Conservation (phyloP, 1,139 yeast species). For the Debaryomyces fabryi region DNA sequence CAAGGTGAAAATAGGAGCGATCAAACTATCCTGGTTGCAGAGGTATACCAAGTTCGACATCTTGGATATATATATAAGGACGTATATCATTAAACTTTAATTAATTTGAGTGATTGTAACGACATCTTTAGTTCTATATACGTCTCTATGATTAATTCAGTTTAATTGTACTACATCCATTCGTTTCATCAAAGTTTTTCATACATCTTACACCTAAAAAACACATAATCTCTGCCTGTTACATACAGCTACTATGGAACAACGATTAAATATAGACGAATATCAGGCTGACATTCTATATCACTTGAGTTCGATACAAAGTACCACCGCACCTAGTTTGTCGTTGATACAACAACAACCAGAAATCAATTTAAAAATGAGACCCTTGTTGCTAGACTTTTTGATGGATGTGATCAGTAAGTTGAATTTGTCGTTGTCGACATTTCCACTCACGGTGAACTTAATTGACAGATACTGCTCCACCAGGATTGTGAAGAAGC, state of each 20-base stretch:
- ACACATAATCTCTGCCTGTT: neutral
- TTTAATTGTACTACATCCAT: conserved; percentile 6
- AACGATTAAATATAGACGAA: conserved; percentile 27
- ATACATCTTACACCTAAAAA: neutral
- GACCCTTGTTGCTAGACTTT: conserved; percentile 54
- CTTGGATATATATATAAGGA: conserved; percentile 5
- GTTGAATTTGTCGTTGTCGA: conserved; percentile 49
- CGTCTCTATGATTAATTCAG: conserved; percentile 8
- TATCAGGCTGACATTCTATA: conserved; percentile 45
- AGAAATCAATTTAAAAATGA: conserved; percentile 51
- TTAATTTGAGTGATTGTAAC: neutral
- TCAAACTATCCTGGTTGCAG: conserved; percentile 1
- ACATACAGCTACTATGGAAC: conserved; percentile 4
- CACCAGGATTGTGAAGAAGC: conserved; percentile 51
- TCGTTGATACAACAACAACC: conserved; percentile 53
- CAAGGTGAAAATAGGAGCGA: conserved; percentile 1
- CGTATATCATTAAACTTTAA: neutral
- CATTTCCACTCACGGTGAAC: conserved; percentile 58
- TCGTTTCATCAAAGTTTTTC: conserved; percentile 1
- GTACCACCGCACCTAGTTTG: conserved; percentile 38
- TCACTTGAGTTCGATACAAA: conserved; percentile 41
- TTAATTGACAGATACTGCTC: conserved; percentile 56
- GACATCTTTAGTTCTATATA: conserved; percentile 1
- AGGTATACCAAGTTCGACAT: neutral
- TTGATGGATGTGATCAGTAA: conserved; percentile 56